Percentiles rank a stretch among this genome's conserved stretches.
Conservation (phyloP, 2,329 filamentous ascomycete genomes). For the Hortaea sp. region DNA sequence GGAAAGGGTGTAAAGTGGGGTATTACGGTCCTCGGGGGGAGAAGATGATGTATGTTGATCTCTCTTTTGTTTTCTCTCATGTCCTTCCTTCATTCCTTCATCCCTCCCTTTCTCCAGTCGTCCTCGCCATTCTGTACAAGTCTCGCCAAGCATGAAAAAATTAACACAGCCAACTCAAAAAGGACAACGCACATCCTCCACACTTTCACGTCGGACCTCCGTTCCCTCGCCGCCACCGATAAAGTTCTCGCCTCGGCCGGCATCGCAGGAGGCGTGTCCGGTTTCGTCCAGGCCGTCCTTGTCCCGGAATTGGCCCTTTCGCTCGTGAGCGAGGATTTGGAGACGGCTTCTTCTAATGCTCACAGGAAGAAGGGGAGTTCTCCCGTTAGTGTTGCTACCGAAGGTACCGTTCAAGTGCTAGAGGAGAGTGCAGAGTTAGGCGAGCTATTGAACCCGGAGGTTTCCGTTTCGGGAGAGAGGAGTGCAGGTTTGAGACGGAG, state of each 20-base stretch:
- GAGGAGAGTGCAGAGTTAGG: slow-evolving; percentile 4
- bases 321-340: slow-evolving; percentile 26
- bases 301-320: slow-evolving; percentile 27
- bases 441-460: slow-evolving; percentile 2
- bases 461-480: background rate
- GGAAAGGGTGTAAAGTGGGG: slow-evolving; percentile 11
- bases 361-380: slow-evolving; percentile 17
- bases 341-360: slow-evolving; percentile 12
- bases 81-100: too few species aligned
- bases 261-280: slow-evolving; percentile 24
- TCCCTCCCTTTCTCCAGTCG: too few species aligned
- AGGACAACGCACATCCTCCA: slow-evolving; percentile 24
- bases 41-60: slow-evolving; percentile 24
- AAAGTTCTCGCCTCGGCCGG: slow-evolving; percentile 22
- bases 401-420: slow-evolving; percentile 1
- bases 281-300: slow-evolving; percentile 26
- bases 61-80: background rate
- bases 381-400: background rate
- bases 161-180: background rate
- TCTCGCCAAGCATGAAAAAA: too few species aligned
- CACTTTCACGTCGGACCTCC: slow-evolving; percentile 18
- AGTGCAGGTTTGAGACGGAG: background rate
- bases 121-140: background rate
- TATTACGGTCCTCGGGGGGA: slow-evolving; percentile 29
- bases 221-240: slow-evolving; percentile 19